Conservation (phyloP, 163 green algal species). For the Trebouxiophyceae sp. region DNA sequence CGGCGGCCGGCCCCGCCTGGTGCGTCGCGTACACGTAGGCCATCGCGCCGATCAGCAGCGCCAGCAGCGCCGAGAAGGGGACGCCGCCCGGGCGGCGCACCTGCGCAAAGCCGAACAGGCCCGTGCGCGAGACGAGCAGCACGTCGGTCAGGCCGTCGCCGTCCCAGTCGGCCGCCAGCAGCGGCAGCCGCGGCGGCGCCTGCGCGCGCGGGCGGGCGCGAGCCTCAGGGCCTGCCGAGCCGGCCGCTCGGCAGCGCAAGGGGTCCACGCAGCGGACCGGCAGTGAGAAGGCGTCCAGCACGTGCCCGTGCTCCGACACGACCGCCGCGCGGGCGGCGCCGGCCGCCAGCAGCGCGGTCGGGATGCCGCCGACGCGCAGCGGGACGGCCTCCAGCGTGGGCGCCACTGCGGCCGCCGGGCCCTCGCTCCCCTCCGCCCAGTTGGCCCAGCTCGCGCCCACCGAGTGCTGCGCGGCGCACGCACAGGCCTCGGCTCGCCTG, state of each 20-base stretch:
- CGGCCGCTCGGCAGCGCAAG: not conserved
- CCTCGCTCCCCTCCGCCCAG: not conserved
- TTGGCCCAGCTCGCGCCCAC: slow-evolving; percentile 1
- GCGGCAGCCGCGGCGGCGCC: slow-evolving; percentile 39
- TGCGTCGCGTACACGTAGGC: slow-evolving; percentile 48
- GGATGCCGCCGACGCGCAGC: slow-evolving; percentile 32
- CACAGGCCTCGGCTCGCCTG: too few relatives aligned
- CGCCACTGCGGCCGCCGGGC: slow-evolving; percentile 2
- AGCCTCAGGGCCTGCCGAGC: not conserved
- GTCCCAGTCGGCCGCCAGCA: slow-evolving; percentile 81
- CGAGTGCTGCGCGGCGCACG: slow-evolving; percentile 1
- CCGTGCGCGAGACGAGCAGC: slow-evolving; percentile 55
- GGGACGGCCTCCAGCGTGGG: slow-evolving; percentile 37
- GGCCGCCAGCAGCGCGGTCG: slow-evolving; percentile 38
- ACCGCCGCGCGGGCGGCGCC: slow-evolving; percentile 44
- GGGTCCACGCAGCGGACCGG: slow-evolving; percentile 20
- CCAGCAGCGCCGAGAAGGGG: slow-evolving; percentile 70
- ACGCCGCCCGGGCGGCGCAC: slow-evolving; percentile 58
- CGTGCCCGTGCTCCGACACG: slow-evolving; percentile 57
- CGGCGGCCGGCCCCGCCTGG: slow-evolving; percentile 11
- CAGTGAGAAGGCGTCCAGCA: slow-evolving; percentile 53
- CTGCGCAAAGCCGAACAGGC: slow-evolving; percentile 72
- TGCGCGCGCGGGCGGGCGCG: slow-evolving; percentile 30
- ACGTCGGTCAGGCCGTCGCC: slow-evolving; percentile 85
- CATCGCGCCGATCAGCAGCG: slow-evolving; percentile 78